Conservation (phyloP, 352 stramenopile species). For the Phytophthora capsici region DNA sequence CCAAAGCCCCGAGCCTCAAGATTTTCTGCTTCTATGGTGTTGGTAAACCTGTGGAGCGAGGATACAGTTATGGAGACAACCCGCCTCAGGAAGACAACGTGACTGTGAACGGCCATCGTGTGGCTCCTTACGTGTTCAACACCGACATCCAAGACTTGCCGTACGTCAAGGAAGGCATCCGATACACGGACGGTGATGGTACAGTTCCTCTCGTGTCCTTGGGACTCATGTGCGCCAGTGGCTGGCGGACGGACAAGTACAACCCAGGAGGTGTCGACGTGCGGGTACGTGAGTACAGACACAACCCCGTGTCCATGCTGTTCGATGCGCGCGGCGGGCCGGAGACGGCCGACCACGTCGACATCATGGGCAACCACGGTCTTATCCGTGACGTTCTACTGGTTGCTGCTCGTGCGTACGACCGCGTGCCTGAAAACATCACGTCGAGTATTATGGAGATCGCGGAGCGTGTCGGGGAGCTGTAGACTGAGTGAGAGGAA, state of each 20-base stretch:
- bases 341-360: slow-evolving; percentile 92
- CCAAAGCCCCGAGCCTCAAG: slow-evolving; percentile 92
- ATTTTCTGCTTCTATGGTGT: slow-evolving; percentile 96
- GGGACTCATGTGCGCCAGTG: slow-evolving; percentile 94
- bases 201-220: slow-evolving; percentile 93
- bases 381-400: slow-evolving; percentile 84
- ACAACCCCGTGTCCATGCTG: slow-evolving; percentile 80
- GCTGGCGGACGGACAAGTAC: slow-evolving; percentile 79
- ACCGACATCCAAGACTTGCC: slow-evolving; percentile 66
- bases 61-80: slow-evolving; percentile 79
- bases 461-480: slow-evolving; percentile 55
- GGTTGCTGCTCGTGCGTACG: slow-evolving; percentile 66
- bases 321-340: slow-evolving; percentile 75
- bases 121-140: slow-evolving; percentile 71
- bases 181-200: slow-evolving; percentile 92
- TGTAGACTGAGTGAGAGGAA: slow-evolving; percentile 24
- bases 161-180: slow-evolving; percentile 83
- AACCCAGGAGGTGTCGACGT: slow-evolving; percentile 92
- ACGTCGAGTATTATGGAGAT: slow-evolving; percentile 74
- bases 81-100: slow-evolving; percentile 41
- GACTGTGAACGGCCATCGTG: slow-evolving; percentile 43
- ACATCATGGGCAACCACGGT: slow-evolving; percentile 95
- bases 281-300: slow-evolving; percentile 78
- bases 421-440: slow-evolving; percentile 76
- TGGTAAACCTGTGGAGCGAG: slow-evolving; percentile 88